Conservation (phyloP, 768 basidiomycete species). For the Tylopilus sp. region DNA sequence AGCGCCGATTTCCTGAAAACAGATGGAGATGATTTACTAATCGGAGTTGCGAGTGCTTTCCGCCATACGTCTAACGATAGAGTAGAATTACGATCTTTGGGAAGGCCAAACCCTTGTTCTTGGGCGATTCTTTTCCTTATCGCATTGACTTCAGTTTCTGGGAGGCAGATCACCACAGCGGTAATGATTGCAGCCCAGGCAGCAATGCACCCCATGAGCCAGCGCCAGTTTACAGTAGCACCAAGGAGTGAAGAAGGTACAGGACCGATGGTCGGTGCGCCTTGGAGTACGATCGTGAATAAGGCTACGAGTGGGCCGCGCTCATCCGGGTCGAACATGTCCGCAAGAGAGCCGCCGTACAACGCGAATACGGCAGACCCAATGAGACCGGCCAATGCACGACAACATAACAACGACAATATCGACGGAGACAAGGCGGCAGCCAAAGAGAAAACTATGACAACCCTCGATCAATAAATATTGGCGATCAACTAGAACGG, state of each 20-base stretch:
- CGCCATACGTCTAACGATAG: slow-evolving; percentile 7
- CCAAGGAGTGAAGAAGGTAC: slow-evolving; percentile 26
- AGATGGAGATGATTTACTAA: slow-evolving; percentile 7
- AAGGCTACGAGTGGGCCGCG: slow-evolving; percentile 22
- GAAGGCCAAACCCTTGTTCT: background rate
- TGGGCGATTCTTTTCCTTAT: slow-evolving; percentile 15
- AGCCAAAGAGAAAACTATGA: slow-evolving; percentile 19
- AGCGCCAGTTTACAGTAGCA: slow-evolving; percentile 19
- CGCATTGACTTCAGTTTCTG: slow-evolving; percentile 19
- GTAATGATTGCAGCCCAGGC: slow-evolving; percentile 20
- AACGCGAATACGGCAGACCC: slow-evolving; percentile 21
- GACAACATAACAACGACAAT: slow-evolving; percentile 15
- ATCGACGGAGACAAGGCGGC: slow-evolving; percentile 20
- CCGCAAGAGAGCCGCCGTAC: slow-evolving; percentile 19
- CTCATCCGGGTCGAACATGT: slow-evolving; percentile 11
- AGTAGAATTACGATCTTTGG: background rate
- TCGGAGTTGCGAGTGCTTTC: slow-evolving; percentile 13
- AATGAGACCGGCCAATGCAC: slow-evolving; percentile 18
- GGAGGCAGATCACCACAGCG: slow-evolving; percentile 13
- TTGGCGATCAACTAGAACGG: background rate
- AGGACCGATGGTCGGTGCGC: slow-evolving; percentile 25
- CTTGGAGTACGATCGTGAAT: slow-evolving; percentile 25
- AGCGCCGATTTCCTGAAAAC: background rate
- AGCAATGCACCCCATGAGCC: slow-evolving; percentile 18
- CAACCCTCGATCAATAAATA: background rate